A percentile compares a stretch with the other conserved stretches of the same genome.
Conservation (phyloP, 345 rosid species). For the Gossypium bickii region DNA sequence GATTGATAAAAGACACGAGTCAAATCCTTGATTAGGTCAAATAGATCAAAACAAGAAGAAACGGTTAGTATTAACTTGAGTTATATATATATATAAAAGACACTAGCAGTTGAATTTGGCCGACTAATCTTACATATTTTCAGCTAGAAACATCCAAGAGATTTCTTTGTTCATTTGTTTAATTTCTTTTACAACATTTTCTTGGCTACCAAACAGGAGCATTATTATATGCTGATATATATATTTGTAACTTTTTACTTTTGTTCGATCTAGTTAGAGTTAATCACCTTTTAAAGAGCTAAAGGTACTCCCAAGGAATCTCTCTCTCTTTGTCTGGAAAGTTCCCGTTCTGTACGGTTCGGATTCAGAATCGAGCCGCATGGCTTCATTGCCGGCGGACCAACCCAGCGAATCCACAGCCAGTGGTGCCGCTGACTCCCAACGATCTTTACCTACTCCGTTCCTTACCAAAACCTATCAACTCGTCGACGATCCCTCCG, state of each 20-base stretch:
- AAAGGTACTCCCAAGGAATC: not conserved
- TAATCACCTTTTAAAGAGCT: not conserved
- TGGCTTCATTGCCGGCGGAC: slow-evolving; percentile 60
- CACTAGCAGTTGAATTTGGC: not conserved
- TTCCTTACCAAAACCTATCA: slow-evolving; percentile 83
- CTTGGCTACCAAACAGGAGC: slow-evolving; percentile 14
- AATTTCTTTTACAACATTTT: not conserved
- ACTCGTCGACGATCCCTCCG: slow-evolving; percentile 73
- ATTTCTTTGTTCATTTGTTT: not conserved
- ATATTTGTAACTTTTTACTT: not conserved
- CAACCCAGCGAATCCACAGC: slow-evolving; percentile 58
- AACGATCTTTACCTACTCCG: slow-evolving; percentile 87
- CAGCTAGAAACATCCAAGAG: not conserved
- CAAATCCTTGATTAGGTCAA: not conserved
- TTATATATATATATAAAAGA: no score
- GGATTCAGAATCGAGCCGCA: slow-evolving; percentile 23
- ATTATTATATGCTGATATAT: no score
- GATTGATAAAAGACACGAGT: not conserved
- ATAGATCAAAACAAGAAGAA: not conserved
- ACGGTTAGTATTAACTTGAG: no score
- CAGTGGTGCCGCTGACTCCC: slow-evolving; percentile 47
- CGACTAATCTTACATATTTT: not conserved
- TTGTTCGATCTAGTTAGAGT: slow-evolving; percentile 16
- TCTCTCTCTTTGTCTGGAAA: not conserved
- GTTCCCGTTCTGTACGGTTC: slow-evolving; percentile 1